Evolutionary conservation across 441 rosid genomes (phyloP), one percentile per base, ranked within the genome.

Genomic region (Gossypium davidsonii): DNA sequence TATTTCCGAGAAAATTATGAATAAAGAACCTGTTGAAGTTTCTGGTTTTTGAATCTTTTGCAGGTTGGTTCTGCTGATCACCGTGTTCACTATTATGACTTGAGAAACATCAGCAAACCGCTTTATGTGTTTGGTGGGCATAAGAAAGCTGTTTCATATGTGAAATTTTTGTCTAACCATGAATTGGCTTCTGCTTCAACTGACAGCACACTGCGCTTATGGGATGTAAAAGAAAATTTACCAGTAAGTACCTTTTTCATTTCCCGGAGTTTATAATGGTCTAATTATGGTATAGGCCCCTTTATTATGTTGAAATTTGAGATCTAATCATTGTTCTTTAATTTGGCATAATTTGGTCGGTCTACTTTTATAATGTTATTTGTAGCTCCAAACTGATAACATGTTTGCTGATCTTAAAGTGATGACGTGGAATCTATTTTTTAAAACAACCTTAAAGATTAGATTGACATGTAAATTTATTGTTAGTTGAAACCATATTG

Each of bases 11-110:
- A 26, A 25, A 37, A 58, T 44, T 48, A 31, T 31, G 51, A 28
- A 63, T 63, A 70, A 18, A 18, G 6, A 7, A 58, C 6, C 21
- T 76, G 31, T 56, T 66, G 25, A 72, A 60, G 48, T 28, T 60
- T 28, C 25, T 28, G 69, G 3, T 49, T 44, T 74, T 46, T 2
- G 21, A 66, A 67, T 49, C 15, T 76, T 67, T 67, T 52, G 73
- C 83, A 81, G 86, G 81, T 77, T 59, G 84, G 86, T 59, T 81
- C 84, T 61, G 81, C 84, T 15, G 86, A 83, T 77, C 84, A 77
- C 62, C 72, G 71, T 58, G 67, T 83, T 74, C 81, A 77, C 64
- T 81, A 83, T 53, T 81, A 77, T 53, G 84, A 83, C 78, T 78
- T 59, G 74, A 79, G 86, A 53, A 79, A 79, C 37, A 53, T 75